Evolutionary conservation across 2,329 filamentous ascomycete genomes (phyloP).

Genomic region (Penicillium sp.): DNA sequence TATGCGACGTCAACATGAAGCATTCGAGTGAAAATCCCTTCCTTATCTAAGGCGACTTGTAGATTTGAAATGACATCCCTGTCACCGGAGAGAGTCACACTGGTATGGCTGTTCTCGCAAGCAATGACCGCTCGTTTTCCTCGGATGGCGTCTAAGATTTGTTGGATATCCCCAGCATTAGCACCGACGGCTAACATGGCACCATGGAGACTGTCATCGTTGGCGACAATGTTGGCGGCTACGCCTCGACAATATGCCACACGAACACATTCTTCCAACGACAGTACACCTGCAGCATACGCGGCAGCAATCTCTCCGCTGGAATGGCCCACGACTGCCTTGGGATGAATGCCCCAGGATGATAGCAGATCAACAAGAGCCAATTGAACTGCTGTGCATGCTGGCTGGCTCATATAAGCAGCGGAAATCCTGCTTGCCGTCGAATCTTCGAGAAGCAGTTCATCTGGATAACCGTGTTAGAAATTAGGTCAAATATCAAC

Average conservation of each 20-base stretch:
- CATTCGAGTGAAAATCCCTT: constrained; percentile 31
- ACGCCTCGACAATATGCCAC: constrained; percentile 32
- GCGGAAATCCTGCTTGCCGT: constrained; percentile 25
- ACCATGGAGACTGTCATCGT: constrained; percentile 20
- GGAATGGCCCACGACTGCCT: constrained; percentile 35
- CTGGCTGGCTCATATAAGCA: constrained; percentile 35
- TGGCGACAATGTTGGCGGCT: constrained; percentile 19
- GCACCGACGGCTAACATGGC: constrained; percentile 36
- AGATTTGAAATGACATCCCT: constrained; percentile 25
- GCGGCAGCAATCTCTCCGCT: constrained; percentile 40
- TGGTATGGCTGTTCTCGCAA: constrained; percentile 31
- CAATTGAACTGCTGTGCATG: constrained; percentile 37
- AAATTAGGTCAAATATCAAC: background rate
- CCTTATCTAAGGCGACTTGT: constrained; percentile 17
- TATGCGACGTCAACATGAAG: constrained; percentile 35
- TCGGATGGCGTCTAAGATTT: constrained; percentile 23
- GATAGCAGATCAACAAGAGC: constrained; percentile 33
- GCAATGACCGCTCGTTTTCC: constrained; percentile 25
- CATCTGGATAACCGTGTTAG: constrained; percentile 20
- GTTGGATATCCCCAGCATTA: constrained; percentile 19
- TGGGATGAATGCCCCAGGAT: constrained; percentile 29
- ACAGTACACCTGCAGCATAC: constrained; percentile 33
- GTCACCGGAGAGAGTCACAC: constrained; percentile 30
- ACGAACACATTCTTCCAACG: constrained; percentile 22
- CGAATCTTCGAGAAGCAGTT: constrained; percentile 22